Conservation (phyloP, 257 asterid genomes). For the Gentiana straminea region DNA sequence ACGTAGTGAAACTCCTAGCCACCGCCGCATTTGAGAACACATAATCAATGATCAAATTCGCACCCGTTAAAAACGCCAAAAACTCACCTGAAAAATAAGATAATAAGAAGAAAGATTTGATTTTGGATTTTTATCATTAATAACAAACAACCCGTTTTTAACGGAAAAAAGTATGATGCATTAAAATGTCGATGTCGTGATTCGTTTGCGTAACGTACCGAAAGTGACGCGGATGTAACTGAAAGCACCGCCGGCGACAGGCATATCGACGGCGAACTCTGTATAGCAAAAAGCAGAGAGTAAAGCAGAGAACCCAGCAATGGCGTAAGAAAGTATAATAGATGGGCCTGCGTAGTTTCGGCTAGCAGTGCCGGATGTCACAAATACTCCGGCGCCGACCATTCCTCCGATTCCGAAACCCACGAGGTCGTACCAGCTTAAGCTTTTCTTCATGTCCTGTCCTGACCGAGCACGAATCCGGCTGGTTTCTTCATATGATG, state of each 20-base stretch:
- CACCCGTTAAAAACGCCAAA: slow-evolving; percentile 75
- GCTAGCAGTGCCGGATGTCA: slow-evolving; percentile 78
- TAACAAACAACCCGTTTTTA: too few species aligned
- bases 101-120: too few species aligned
- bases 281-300: slow-evolving; percentile 96
- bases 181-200: too few species aligned
- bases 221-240: slow-evolving; percentile 87
- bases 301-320: slow-evolving; percentile 93
- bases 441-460: slow-evolving; percentile 47
- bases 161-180: too few species aligned
- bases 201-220: slow-evolving; percentile 21
- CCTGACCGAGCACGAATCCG: slow-evolving; percentile 52
- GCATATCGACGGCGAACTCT: slow-evolving; percentile 96
- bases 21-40: slow-evolving; percentile 95
- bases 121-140: too few species aligned
- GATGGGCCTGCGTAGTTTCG: slow-evolving; percentile 71
- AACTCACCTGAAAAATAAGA: slow-evolving; percentile 44
- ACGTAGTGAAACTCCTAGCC: slow-evolving; percentile 85
- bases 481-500: slow-evolving; percentile 48
- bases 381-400: slow-evolving; percentile 98
- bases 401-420: slow-evolving; percentile 89
- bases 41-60: slow-evolving; percentile 73
- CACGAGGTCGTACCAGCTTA: slow-evolving; percentile 76
- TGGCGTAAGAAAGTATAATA: slow-evolving; percentile 78
- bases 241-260: slow-evolving; percentile 98